phyloP scores from a whole-genome alignment of 208 protist genomes.

The Leishmania aethiopica region DNA sequence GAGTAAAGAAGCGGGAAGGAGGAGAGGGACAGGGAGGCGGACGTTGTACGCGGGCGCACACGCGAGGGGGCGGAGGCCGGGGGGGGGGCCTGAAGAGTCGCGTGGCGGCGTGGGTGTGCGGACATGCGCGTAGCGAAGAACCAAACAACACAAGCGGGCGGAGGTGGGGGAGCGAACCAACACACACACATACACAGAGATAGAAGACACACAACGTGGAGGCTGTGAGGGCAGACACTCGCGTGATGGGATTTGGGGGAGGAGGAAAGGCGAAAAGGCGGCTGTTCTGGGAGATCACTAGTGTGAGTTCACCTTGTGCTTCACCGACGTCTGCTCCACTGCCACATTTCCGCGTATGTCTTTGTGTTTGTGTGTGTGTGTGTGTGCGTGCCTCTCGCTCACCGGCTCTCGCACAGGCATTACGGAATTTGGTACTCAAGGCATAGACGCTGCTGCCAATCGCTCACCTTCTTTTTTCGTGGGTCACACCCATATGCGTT shows the following conservation, averaged over 20 bases:
- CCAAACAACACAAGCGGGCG: neutral
- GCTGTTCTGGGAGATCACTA: neutral
- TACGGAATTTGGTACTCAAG: neutral
- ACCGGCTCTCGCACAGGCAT: neutral
- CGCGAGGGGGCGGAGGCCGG: neutral
- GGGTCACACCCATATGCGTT: neutral
- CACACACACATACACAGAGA: no score
- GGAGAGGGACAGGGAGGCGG: neutral
- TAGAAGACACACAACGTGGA: neutral
- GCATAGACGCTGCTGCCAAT: neutral
- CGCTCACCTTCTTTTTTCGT: neutral
- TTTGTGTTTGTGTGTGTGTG: neutral
- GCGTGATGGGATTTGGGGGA: neutral
- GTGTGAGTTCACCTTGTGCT: neutral
- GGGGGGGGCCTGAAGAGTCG: no score
- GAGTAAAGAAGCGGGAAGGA: neutral
- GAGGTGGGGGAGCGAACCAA: neutral
- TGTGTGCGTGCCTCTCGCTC: neutral
- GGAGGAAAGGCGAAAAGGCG: neutral
- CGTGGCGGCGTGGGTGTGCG: neutral
- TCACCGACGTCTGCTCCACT: neutral
- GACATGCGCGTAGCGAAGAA: neutral
- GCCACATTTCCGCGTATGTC: neutral
- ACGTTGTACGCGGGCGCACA: no score
- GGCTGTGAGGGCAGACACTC: neutral